Evolutionary conservation across 805 yeast species (phyloP).

Genomic region (Diddensiella caesifluorescens): DNA sequence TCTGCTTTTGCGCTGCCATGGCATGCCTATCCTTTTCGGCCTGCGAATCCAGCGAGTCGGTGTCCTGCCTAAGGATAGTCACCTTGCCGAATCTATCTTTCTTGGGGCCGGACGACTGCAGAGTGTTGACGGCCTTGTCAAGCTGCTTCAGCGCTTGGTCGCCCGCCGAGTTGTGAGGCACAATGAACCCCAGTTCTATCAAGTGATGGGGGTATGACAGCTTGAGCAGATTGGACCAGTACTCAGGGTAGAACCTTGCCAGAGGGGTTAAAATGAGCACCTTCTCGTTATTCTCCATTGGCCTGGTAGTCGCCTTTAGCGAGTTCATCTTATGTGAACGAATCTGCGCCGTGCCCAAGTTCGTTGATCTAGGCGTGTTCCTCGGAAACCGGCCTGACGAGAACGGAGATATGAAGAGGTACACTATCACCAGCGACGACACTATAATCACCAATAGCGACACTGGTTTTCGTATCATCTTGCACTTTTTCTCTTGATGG

Average conservation of each 20-base stretch:
- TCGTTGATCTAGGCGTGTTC: slow-evolving; percentile 1
- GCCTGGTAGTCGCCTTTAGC: slow-evolving; percentile 63
- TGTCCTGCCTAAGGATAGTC: slow-evolving; percentile 88
- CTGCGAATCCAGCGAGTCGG: slow-evolving; percentile 62
- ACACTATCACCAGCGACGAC: slow-evolving; percentile 11
- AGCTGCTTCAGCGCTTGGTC: slow-evolving; percentile 67
- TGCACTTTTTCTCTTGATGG: background rate
- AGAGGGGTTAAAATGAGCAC: slow-evolving; percentile 86
- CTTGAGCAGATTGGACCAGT: slow-evolving; percentile 78
- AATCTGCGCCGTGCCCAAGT: slow-evolving; percentile 15
- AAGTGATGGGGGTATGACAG: slow-evolving; percentile 79
- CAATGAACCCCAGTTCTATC: slow-evolving; percentile 84
- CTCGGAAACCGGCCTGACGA: slow-evolving; percentile 10
- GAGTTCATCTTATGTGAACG: slow-evolving; percentile 79
- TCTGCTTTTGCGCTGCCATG: slow-evolving; percentile 72
- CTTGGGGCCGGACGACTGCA: slow-evolving; percentile 56
- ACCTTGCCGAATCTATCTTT: slow-evolving; percentile 67
- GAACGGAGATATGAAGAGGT: slow-evolving; percentile 13
- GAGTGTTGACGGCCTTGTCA: slow-evolving; percentile 67
- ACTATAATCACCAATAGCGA: slow-evolving; percentile 12
- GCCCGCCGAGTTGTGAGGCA: slow-evolving; percentile 80
- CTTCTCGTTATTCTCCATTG: slow-evolving; percentile 71
- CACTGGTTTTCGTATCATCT: slow-evolving; percentile 12
- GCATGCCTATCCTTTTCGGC: slow-evolving; percentile 89
- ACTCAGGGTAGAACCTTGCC: slow-evolving; percentile 75